Evolutionary conservation across 495 filamentous ascomycete species (phyloP), one percentile per base, ranked within the genome.

Genomic region (Opeltia flavorubescens): DNA sequence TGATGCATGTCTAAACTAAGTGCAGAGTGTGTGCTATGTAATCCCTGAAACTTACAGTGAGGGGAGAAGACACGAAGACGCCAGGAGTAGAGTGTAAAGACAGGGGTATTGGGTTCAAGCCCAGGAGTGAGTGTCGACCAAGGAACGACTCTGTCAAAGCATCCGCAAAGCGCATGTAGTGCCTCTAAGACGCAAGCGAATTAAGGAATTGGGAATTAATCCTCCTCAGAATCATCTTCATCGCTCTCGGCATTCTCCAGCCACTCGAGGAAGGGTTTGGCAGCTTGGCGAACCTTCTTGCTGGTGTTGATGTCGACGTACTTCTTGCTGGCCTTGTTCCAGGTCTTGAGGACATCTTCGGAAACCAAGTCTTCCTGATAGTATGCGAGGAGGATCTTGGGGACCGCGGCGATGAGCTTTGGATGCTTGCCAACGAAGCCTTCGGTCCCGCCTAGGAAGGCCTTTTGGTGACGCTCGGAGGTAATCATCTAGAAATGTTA

Each of bases 241-340:
- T 93, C 88, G 59, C 82, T 83, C 62, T 91, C 86, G 42, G 91
- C 93, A 57, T 77, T 86, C 57, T 86, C 76, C 29, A 98, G 84
- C 91, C 91, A 95, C 52, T 77, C 81, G 53, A 95, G 72, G 77
- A 98, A 95, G 41, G 83, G 79, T 72, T 89, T 83, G 27, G 91
- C 89, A 49, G 84, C 78, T 74, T 94, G 91, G 72, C 87, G 84
- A 55, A 96, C 84, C 73, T 94, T 94, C 74, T 86, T 89, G 69
- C 86, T 94, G 48, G 78, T 89, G 35, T 77, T 53, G 29, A 89
- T 59, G 55, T 96, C 91, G 59, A 95, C 86, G 60, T 95, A 95
- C 65, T 94, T 94, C 78, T 93, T 95, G 76, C 86, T 94, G 27
- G 89, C 86, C 74, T 89, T 93, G 55, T 75, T 70, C 91, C 91